Conservation (phyloP, 768 basidiomycete genomes). For the Lanmaoa rubissima region DNA sequence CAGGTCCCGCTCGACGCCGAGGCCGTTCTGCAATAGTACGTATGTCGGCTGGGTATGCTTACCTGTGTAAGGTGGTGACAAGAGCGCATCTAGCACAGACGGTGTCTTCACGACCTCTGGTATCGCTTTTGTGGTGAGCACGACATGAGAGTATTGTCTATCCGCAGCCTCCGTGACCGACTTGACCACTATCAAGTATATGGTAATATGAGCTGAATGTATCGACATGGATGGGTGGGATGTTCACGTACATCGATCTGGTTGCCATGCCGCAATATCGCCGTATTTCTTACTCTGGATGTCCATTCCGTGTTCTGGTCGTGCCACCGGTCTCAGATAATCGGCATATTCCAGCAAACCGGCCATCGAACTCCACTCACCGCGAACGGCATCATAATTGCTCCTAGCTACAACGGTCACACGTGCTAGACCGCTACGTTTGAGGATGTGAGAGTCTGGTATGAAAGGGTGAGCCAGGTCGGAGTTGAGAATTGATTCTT, state of each 20-base stretch:
- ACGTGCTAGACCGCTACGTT: conserved; percentile 54
- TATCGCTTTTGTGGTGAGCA: conserved; percentile 68
- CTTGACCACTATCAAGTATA: conserved; percentile 46
- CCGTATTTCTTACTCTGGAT: conserved; percentile 63
- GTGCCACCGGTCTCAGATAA: neutral
- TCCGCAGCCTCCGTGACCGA: conserved; percentile 62
- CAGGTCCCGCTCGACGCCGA: conserved; percentile 60
- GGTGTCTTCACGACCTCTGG: conserved; percentile 64
- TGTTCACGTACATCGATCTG: conserved; percentile 50
- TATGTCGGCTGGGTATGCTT: conserved; percentile 53
- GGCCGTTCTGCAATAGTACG: conserved; percentile 68
- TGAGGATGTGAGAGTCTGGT: conserved; percentile 54
- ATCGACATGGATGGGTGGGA: conserved; percentile 17
- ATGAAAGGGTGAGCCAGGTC: neutral
- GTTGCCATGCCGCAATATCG: conserved; percentile 54
- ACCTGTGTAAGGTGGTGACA: conserved; percentile 47
- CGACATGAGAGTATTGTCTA: conserved; percentile 58
- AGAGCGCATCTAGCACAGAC: conserved; percentile 51
- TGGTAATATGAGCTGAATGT: neutral
- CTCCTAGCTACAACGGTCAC: conserved; percentile 75
- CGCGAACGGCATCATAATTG: conserved; percentile 57
- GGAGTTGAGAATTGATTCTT: neutral
- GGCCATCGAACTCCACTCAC: conserved; percentile 28
- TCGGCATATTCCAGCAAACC: neutral
- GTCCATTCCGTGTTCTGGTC: conserved; percentile 49